These are phyloP conservation scores for Cyphellophora attinorum DNA, from an alignment of 2,329 filamentous ascomycete genomes.

Conservation along the genomic window DNA sequence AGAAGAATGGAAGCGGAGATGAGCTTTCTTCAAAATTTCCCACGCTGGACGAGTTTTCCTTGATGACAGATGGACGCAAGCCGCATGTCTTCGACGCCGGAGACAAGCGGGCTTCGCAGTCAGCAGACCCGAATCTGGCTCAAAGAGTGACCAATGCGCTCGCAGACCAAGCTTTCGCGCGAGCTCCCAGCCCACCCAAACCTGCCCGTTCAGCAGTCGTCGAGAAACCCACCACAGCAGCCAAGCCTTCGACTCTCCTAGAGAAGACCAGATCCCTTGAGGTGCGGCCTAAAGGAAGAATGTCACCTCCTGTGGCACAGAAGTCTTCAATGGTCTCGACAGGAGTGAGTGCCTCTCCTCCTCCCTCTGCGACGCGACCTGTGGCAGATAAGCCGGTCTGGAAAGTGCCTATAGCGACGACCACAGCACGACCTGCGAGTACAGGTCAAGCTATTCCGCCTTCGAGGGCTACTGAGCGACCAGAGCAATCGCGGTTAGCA, in stretches of 20 bases:
- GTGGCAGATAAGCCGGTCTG: conserved; percentile 31
- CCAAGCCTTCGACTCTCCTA: conserved; percentile 15
- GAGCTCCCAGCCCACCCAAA: conserved; percentile 26
- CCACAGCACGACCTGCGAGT: conserved; percentile 37
- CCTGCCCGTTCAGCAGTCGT: conserved; percentile 16
- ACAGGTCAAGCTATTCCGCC: conserved; percentile 13
- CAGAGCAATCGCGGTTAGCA: conserved; percentile 24
- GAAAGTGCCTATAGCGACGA: conserved; percentile 17
- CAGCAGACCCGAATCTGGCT: conserved; percentile 44
- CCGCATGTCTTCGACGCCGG: conserved; percentile 73
- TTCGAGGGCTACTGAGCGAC: conserved; percentile 10
- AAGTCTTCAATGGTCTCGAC: conserved; percentile 50
- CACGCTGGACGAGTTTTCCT: conserved; percentile 82
- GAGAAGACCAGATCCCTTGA: conserved; percentile 14
- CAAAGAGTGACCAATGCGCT: conserved; percentile 65
- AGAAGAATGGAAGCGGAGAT: conserved; percentile 48
- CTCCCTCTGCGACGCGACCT: conserved; percentile 25
- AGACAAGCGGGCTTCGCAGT: conserved; percentile 36
- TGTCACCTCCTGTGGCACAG: conserved; percentile 30
- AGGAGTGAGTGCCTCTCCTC: conserved; percentile 52
- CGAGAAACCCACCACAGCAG: conserved; percentile 20
- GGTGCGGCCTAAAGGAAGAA: conserved; percentile 5
- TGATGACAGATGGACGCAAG: conserved; percentile 72
- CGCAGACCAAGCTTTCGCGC: conserved; percentile 74
- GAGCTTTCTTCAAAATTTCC: conserved; percentile 82